These are phyloP conservation scores for Verticillium dahliae DNA, from an alignment of 2,329 filamentous ascomycete genomes.

Conservation along the genomic window DNA sequence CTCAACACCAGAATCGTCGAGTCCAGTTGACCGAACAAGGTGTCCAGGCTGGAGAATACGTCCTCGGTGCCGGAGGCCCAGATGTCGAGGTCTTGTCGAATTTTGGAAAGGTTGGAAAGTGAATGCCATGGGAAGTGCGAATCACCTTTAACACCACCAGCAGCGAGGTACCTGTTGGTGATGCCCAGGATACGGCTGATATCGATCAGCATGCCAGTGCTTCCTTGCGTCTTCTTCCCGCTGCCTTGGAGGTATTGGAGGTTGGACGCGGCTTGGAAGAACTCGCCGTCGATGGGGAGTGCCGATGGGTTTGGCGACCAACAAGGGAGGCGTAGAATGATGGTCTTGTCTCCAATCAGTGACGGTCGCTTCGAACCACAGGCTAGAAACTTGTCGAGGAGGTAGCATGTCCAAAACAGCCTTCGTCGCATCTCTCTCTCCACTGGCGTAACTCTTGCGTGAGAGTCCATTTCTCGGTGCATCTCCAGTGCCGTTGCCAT, in stretches of 20 bases:
- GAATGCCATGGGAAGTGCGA: slow-evolving; percentile 90
- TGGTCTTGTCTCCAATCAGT: slow-evolving; percentile 70
- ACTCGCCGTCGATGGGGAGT: slow-evolving; percentile 66
- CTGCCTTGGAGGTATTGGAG: slow-evolving; percentile 64
- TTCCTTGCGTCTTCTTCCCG: slow-evolving; percentile 66
- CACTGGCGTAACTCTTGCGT: slow-evolving; percentile 53
- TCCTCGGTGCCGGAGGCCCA: slow-evolving; percentile 81
- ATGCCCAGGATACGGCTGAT: slow-evolving; percentile 76
- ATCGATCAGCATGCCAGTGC: slow-evolving; percentile 75
- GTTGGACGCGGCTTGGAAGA: slow-evolving; percentile 75
- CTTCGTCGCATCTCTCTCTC: slow-evolving; percentile 72
- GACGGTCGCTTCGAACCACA: slow-evolving; percentile 78
- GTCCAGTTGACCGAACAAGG: slow-evolving; percentile 70
- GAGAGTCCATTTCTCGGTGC: slow-evolving; percentile 66
- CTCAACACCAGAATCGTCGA: slow-evolving; percentile 73
- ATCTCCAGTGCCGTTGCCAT: slow-evolving; percentile 80
- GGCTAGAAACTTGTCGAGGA: slow-evolving; percentile 77
- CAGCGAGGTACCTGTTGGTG: slow-evolving; percentile 77
- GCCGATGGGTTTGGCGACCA: slow-evolving; percentile 59
- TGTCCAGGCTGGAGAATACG: slow-evolving; percentile 68
- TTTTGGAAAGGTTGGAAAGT: slow-evolving; percentile 77
- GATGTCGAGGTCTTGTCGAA: slow-evolving; percentile 75
- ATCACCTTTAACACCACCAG: slow-evolving; percentile 81
- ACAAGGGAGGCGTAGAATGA: slow-evolving; percentile 68
- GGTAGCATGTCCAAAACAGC: slow-evolving; percentile 85